Base-by-base conservation (phyloP, 2,329 filamentous ascomycete genomes). In the Diaporthe nobilis region DNA sequence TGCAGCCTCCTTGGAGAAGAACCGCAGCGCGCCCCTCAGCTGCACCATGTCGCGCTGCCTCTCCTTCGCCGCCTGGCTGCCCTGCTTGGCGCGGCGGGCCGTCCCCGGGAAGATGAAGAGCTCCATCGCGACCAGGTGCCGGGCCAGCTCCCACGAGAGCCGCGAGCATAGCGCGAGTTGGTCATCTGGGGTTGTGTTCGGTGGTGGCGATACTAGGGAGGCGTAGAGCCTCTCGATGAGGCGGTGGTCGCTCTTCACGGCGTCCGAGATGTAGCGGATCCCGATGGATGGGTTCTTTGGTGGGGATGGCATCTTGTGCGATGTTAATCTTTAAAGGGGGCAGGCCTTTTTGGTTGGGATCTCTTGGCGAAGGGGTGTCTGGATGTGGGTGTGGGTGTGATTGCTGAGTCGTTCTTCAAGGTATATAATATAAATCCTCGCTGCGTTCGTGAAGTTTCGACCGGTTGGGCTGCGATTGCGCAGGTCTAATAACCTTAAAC, bases 211-310 rank as follows among this genome's bases (percentile, higher is more conserved):
- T 60, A 6, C 9, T 4, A 76, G 58, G 60, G 42, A 51, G 42
- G 73, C 70, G 53, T 63, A 44, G 20, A 76, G 42, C 2, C 60
- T 61, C 60, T 76, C 75, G 42, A 76, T 44, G 42, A 67, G 53
- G 49, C 75, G 75, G 51, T 76, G 75, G 72, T 76, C 72, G 58
- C 67, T 55, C 53, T 76, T 76, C 9, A 76, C 53, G 6, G 70
- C 75, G 75, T 76, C 60, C 20, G 75, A 76, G 67, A 75, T 53
- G 68, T 72, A 76, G n/a, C 75, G 75, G 31, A 76, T 70, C 20
- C 75, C 75, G 34, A 76, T 71, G 2, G 49, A 15, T 0, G 71
- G 31, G 47, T 44, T 58, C 34, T 55, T 47, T 22, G 57, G 73
- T n/a, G 73, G 57, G 4, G 49, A 34, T 20, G 67, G 53, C 72